These are phyloP conservation scores for Fusarium tupiense DNA, from an alignment of 2,329 filamentous ascomycete genomes.

Conservation along the genomic window DNA sequence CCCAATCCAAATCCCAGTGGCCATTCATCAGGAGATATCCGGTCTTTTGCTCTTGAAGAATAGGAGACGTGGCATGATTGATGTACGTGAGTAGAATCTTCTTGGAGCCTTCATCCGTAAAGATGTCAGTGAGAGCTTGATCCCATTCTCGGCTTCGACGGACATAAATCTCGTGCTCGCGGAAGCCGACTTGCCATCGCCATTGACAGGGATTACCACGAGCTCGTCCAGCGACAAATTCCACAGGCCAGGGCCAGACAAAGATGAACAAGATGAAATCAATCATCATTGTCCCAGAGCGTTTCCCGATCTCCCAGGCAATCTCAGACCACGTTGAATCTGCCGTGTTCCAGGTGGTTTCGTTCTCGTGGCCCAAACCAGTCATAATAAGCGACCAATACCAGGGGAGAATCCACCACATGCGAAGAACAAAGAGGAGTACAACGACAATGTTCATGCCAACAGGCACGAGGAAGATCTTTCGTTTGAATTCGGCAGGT, in stretches of 20 bases:
- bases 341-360: slow-evolving; percentile 70
- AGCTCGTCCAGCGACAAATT: slow-evolving; percentile 71
- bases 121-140: slow-evolving; percentile 63
- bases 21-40: slow-evolving; percentile 87
- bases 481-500: slow-evolving; percentile 76
- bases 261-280: slow-evolving; percentile 77
- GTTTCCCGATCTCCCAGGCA: slow-evolving; percentile 63
- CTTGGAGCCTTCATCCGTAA: slow-evolving; percentile 60
- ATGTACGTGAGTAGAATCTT: slow-evolving; percentile 71
- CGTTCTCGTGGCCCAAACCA: slow-evolving; percentile 71
- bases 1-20: slow-evolving; percentile 90
- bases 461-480: slow-evolving; percentile 83
- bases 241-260: slow-evolving; percentile 77
- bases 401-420: slow-evolving; percentile 74
- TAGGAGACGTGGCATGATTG: slow-evolving; percentile 73
- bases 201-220: slow-evolving; percentile 74
- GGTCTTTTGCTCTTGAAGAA: slow-evolving; percentile 78
- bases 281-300: slow-evolving; percentile 73
- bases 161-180: slow-evolving; percentile 82
- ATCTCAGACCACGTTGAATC: slow-evolving; percentile 67
- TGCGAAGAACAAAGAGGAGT: slow-evolving; percentile 72
- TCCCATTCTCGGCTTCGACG: slow-evolving; percentile 81
- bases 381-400: slow-evolving; percentile 76
- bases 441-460: slow-evolving; percentile 77
- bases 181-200: slow-evolving; percentile 80